These are phyloP conservation scores for Trichopus zeylanicus DNA, from an alignment of 116 monocot genomes.

Conservation along the genomic window DNA sequence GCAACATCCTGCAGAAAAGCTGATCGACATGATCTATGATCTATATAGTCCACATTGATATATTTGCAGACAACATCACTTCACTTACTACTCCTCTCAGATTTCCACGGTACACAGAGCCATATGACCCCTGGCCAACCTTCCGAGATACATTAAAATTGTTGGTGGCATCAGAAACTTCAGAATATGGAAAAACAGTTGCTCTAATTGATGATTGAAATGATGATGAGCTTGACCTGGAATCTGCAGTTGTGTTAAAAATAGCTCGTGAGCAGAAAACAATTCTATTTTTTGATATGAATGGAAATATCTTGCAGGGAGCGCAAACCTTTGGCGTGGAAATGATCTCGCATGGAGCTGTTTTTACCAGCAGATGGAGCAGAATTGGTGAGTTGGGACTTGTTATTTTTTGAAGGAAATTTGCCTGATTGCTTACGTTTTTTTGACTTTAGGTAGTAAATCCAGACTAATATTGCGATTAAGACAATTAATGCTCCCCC, in stretches of 20 bases:
- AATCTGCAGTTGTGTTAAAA: background rate
- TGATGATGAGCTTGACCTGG: slow-evolving; percentile 7
- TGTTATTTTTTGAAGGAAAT: too few relatives aligned
- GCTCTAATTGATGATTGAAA: slow-evolving; percentile 1
- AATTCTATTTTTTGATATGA: background rate
- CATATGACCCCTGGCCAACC: slow-evolving; percentile 24
- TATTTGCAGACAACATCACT: background rate
- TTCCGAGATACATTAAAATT: slow-evolving; percentile 17
- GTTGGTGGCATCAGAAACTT: slow-evolving; percentile 11
- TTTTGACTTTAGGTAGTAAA: slow-evolving; percentile 1
- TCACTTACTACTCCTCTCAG: slow-evolving; percentile 16
- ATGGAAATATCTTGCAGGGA: background rate
- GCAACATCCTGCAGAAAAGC: slow-evolving; percentile 14
- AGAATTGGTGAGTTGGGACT: too few relatives aligned
- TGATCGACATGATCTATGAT: background rate
- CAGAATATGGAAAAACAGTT: slow-evolving; percentile 15
- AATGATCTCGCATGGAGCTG: background rate
- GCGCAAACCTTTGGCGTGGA: slow-evolving; percentile 8
- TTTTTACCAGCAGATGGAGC: too few relatives aligned
- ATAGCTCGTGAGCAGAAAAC: background rate
- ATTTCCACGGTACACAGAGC: slow-evolving; percentile 13
- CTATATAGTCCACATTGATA: background rate
- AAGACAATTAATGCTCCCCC: background rate
- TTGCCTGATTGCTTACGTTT: background rate
- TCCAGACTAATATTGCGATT: background rate